Evolutionary conservation across 768 basidiomycete genomes (phyloP).

Genomic region (Tephrocybe sp.): DNA sequence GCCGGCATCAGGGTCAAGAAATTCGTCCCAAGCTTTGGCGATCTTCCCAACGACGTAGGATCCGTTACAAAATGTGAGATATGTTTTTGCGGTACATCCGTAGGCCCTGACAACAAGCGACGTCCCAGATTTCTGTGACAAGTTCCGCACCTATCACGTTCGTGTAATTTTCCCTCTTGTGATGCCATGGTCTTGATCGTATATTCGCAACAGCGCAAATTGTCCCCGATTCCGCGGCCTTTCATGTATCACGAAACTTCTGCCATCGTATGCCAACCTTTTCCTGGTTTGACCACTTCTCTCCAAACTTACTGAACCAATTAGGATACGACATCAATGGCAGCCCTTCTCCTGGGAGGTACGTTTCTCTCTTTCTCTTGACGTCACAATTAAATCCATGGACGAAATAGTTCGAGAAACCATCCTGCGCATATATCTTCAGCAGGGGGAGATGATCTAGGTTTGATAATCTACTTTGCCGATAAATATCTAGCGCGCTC

Average conservation of each 20-base stretch:
- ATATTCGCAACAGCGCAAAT: constrained; percentile 40
- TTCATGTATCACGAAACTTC: constrained; percentile 73
- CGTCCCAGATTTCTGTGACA: constrained; percentile 64
- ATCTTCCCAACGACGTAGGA: constrained; percentile 53
- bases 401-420: constrained; percentile 32
- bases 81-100: background rate
- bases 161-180: constrained; percentile 15
- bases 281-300: background rate
- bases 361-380: background rate
- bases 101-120: background rate
- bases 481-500: background rate
- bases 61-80: constrained; percentile 62
- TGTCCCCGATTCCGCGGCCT: constrained; percentile 53
- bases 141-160: constrained; percentile 63
- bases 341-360: constrained; percentile 35
- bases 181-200: background rate
- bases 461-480: background rate
- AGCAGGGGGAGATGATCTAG: constrained; percentile 25
- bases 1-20: constrained; percentile 53
- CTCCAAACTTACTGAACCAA: background rate
- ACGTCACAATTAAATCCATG: background rate
- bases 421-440: constrained; percentile 37
- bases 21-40: constrained; percentile 62
- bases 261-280: constrained; percentile 51
- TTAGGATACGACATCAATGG: constrained; percentile 41